phyloP scores from a whole-genome alignment of 2,329 filamentous ascomycete species.

The Cryphonectria nitschkei region DNA sequence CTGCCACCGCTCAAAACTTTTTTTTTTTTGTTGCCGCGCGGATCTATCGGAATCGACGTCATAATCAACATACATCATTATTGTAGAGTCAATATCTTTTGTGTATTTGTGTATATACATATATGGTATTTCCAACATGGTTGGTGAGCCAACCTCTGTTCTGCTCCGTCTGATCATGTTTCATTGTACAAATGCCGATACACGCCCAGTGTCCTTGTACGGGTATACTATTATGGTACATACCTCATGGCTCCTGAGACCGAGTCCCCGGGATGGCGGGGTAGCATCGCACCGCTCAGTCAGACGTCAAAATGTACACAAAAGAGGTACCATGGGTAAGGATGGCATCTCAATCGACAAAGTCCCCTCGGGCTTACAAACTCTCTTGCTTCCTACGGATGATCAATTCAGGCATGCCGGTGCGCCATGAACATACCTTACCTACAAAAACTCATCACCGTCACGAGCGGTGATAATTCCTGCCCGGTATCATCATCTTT shows the following conservation, averaged over 20 bases:
- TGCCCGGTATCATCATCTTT: background rate
- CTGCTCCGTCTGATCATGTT: background rate
- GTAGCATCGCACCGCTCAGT: background rate
- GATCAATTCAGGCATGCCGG: background rate
- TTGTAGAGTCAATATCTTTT: background rate
- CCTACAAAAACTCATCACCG: background rate
- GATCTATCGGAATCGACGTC: constrained; percentile 4
- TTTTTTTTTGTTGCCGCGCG: background rate
- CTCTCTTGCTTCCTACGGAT: background rate
- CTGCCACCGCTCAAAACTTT: constrained; percentile 2
- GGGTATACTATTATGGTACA: background rate
- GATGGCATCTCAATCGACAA: background rate
- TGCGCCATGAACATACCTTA: background rate
- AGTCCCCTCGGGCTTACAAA: background rate
- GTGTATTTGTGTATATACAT: background rate
- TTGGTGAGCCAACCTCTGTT: background rate
- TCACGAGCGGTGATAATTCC: background rate
- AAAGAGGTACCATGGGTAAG: background rate
- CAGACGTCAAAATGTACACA: background rate
- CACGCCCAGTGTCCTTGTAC: background rate
- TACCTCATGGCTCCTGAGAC: background rate
- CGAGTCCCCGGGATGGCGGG: background rate
- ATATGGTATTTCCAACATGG: no score
- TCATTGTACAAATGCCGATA: background rate
- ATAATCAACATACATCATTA: background rate